Base-by-base conservation (phyloP, 129 eudicot genomes). In the Scalesia atractyloides region DNA sequence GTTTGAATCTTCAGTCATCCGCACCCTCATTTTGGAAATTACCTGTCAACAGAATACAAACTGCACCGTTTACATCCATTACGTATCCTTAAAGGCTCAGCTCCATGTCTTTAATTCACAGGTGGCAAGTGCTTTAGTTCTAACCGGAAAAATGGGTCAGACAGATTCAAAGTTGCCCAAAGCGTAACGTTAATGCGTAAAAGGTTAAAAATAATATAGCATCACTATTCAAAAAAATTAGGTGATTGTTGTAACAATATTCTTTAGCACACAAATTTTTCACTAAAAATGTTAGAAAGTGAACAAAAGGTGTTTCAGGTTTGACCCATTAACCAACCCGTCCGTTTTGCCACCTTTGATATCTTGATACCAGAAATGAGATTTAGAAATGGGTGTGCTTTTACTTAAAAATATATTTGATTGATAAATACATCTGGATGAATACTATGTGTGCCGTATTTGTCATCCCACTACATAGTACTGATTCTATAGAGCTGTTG, bases 401-500 rank as follows among this genome's bases (percentile, higher is more conserved):
- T 49, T 9, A 57, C 9, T 54, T 53, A 68, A 64, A 9, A 18
- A 5, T n/a, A 19, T 9, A 51, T 0, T 48, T 37, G 36, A 17
- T 16, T 52, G 3, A 2, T 48, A 9, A 56, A 64, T 83, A 89
- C 98, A 48, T 85, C 96, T 41, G 82, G 83, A 20, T 95, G 83
- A 70, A 92, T 84, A 82, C 96, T 87, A 22, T 89, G 87, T 53
- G 96, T 89, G 81, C 96, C 94, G 49, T 91, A 86, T 82, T 88
- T 91, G 84, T 91, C 97, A 77, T 91, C 97, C 96, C 96, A 91
- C 69, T 89, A 92, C 98, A 89, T 89, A 17, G 98, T 92, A 82
- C 98, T 87, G 85, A 92, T 89, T 84, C 95, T 85, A 73, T 92
- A 89, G 54, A 89, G 87, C 80, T 92, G 98, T 64, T 89, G 95